Base-by-base conservation (phyloP, 331 rosid species). In the Cucumis variabilis region DNA sequence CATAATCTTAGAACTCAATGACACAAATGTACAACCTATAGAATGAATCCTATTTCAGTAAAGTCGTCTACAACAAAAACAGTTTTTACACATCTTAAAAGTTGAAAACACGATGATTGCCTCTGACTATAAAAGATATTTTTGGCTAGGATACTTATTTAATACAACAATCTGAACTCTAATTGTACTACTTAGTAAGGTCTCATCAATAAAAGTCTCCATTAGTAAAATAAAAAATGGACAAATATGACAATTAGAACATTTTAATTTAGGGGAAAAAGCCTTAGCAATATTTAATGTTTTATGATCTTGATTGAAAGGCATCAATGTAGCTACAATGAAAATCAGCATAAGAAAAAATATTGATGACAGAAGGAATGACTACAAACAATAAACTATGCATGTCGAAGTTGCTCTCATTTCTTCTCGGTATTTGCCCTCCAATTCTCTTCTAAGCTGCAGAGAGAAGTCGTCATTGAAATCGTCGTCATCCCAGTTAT, bases 401-500 rank as follows among this genome's bases (percentile, higher is more conserved):
- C 66, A 77, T 30, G 37, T 3, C 37, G 37, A 30, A 30, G 37
- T 30, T 30, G 37, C 37, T 30, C 37, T 30, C 37, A 30, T 30
- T 90, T 93, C 95, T 94, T 94, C 69, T 90, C 96, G 51, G 90
- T 30, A 55, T 92, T 92, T n/a, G 93, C 83, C 92, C 91, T 94
- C 98, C 89, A 96, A 87, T 87, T 96, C 99, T 89, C 92, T 92
- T 92, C 93, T 92, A 74, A 96, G 90, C 91, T 96, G 99, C 88
- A 92, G 88, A 70, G 99, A 96, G 90, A 96, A 96, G 88, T 96
- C 99, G 68, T 95, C 99, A 3, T 95, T 95, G 68, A 96, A 98
- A 44, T 96, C 99, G 3, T 96, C 98, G 55, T 95, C 98, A 72
- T 96, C 99, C 99, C 99, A 96, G 63, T 96, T 98, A 81, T 95